phyloP scores from a whole-genome alignment of 139 green algal species.

The Medakamo hakoo region DNA sequence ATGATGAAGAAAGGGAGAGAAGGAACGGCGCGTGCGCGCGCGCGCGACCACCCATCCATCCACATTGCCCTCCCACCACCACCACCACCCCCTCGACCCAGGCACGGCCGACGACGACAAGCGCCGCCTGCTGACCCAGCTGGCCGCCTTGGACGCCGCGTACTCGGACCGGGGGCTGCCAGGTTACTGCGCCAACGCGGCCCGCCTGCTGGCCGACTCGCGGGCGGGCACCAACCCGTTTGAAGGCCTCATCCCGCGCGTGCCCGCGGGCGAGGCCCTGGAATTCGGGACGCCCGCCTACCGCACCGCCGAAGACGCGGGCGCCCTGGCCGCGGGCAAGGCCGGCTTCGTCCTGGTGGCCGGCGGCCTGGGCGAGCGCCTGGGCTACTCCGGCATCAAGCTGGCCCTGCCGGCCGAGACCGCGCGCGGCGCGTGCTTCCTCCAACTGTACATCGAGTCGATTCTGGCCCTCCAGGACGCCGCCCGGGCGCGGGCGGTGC shows the following conservation, averaged over 20 bases:
- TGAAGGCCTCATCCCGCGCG: constrained; percentile 71
- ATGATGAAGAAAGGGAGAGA: constrained; percentile 18
- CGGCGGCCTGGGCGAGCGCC: constrained; percentile 84
- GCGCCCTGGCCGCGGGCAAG: constrained; percentile 1
- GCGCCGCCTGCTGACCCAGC: constrained; percentile 37
- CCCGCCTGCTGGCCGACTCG: constrained; percentile 61
- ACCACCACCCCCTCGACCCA: constrained; percentile 4
- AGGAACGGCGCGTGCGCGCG: too few relatives aligned
- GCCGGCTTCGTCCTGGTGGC: constrained; percentile 94
- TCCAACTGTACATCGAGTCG: constrained; percentile 76
- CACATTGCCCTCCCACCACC: neutral
- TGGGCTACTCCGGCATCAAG: constrained; percentile 87
- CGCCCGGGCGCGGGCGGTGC: neutral
- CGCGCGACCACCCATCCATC: too few relatives aligned
- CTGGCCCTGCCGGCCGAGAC: constrained; percentile 70
- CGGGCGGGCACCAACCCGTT: constrained; percentile 79
- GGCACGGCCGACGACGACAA: constrained; percentile 35
- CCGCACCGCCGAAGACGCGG: constrained; percentile 38
- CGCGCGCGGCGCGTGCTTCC: constrained; percentile 59
- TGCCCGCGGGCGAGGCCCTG: constrained; percentile 66
- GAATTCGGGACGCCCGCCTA: constrained; percentile 56
- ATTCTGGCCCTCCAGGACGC: constrained; percentile 76
- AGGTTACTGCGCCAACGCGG: constrained; percentile 75
- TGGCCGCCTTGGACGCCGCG: constrained; percentile 43
- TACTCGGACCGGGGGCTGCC: constrained; percentile 67